These are phyloP conservation scores for Cutaneotrichosporon sp. DNA, from an alignment of 1,284 basidiomycete genomes.

Conservation along the genomic window DNA sequence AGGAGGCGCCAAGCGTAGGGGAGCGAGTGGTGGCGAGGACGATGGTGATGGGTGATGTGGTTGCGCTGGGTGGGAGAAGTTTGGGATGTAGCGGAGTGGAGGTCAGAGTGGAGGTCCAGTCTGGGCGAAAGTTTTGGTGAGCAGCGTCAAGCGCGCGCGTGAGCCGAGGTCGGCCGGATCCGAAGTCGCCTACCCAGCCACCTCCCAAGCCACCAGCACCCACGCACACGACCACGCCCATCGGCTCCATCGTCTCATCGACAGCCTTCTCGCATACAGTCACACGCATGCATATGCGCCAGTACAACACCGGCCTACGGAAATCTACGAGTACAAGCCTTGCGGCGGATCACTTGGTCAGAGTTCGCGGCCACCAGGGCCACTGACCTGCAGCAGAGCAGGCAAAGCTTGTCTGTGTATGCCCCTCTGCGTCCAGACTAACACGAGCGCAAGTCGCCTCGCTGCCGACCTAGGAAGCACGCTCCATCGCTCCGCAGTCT, in stretches of 20 bases:
- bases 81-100: too few species aligned
- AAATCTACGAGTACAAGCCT: slow-evolving; percentile 2
- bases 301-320: slow-evolving; percentile 14
- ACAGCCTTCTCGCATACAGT: background rate
- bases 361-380: slow-evolving; percentile 9
- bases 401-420: background rate
- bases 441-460: background rate
- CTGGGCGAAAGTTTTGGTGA: too few species aligned
- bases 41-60: too few species aligned
- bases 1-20: background rate
- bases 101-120: background rate
- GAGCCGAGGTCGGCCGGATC: too few species aligned
- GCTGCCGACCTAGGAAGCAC: slow-evolving; percentile 14
- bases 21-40: background rate
- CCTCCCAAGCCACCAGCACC: too few species aligned
- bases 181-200: too few species aligned
- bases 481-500: slow-evolving; percentile 49
- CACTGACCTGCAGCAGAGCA: background rate
- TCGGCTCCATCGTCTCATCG: background rate
- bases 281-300: slow-evolving; percentile 11
- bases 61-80: too few species aligned
- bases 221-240: too few species aligned
- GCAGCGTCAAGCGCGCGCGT: too few species aligned
- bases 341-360: slow-evolving; percentile 4
- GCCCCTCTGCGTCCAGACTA: background rate